Evolutionary conservation across 768 basidiomycete species (phyloP).

Genomic region (Trametopsis cervina): DNA sequence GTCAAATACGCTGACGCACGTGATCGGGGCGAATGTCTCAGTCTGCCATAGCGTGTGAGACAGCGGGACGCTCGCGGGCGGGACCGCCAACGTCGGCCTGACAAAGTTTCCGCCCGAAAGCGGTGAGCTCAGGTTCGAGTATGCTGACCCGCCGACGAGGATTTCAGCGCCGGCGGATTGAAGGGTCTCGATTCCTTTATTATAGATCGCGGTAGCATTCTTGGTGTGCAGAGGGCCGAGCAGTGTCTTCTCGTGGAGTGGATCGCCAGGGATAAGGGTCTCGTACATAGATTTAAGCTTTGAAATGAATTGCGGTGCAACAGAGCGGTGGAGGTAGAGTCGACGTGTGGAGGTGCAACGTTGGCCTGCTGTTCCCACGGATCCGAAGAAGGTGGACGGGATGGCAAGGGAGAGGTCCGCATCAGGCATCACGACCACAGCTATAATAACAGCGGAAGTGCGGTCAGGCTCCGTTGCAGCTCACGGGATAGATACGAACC

Average conservation of each 20-base stretch:
- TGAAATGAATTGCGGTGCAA: slow-evolving; percentile 71
- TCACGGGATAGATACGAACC: slow-evolving; percentile 38
- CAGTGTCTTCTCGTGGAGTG: slow-evolving; percentile 63
- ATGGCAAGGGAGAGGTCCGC: slow-evolving; percentile 88
- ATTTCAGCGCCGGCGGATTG: slow-evolving; percentile 66
- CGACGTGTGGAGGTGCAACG: slow-evolving; percentile 91
- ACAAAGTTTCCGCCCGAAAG: slow-evolving; percentile 80
- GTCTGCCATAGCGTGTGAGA: slow-evolving; percentile 61
- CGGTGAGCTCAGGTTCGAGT: slow-evolving; percentile 33
- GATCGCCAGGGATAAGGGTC: slow-evolving; percentile 76
- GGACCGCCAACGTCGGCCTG: slow-evolving; percentile 76
- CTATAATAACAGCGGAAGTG: slow-evolving; percentile 30
- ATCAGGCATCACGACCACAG: slow-evolving; percentile 88
- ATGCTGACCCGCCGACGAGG: slow-evolving; percentile 61
- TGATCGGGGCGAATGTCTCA: slow-evolving; percentile 85
- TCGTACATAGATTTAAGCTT: slow-evolving; percentile 70
- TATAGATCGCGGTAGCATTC: slow-evolving; percentile 63
- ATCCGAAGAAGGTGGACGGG: slow-evolving; percentile 88
- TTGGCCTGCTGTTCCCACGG: slow-evolving; percentile 72
- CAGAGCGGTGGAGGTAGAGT: slow-evolving; percentile 77
- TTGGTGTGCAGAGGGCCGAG: slow-evolving; percentile 82
- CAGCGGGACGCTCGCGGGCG: slow-evolving; percentile 43
- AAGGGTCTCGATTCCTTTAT: slow-evolving; percentile 52
- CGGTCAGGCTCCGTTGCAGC: background rate
- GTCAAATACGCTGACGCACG: slow-evolving; percentile 83